These are phyloP conservation scores for Boletus reticuloceps DNA, from an alignment of 768 basidiomycete species.

Conservation along the genomic window DNA sequence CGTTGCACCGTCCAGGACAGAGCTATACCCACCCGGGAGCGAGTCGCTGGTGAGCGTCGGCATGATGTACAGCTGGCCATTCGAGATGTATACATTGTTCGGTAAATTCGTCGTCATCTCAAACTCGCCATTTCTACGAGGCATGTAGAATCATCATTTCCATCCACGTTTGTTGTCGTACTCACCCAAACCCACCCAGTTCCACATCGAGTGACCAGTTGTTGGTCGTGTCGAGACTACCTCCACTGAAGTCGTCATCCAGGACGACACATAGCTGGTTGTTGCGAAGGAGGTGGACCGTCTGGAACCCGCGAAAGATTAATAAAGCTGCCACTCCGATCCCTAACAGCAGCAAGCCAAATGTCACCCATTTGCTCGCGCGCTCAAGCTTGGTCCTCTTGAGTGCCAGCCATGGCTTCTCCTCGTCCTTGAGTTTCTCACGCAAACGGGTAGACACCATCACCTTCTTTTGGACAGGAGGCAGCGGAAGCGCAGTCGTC, in stretches of 20 bases:
- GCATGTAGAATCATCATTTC: constrained; percentile 6
- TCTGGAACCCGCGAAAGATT: constrained; percentile 43
- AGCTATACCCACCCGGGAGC: constrained; percentile 33
- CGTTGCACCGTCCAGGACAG: constrained; percentile 39
- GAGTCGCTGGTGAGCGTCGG: constrained; percentile 55
- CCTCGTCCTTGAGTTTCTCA: constrained; percentile 45
- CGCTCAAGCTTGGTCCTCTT: constrained; percentile 27
- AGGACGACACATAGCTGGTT: constrained; percentile 44
- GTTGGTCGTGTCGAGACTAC: constrained; percentile 39
- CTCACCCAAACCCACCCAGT: constrained; percentile 51
- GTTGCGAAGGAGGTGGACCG: constrained; percentile 36
- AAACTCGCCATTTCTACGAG: constrained; percentile 48
- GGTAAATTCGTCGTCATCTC: constrained; percentile 47
- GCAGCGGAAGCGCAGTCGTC: constrained; percentile 36
- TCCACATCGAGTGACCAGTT: constrained; percentile 50
- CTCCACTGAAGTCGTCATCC: constrained; percentile 45
- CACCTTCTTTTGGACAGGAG: constrained; percentile 37
- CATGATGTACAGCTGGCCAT: constrained; percentile 56
- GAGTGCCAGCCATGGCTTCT: constrained; percentile 48
- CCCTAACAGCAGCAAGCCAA: constrained; percentile 42
- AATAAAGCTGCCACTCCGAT: constrained; percentile 39
- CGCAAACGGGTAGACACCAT: constrained; percentile 48
- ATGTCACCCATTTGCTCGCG: constrained; percentile 49
- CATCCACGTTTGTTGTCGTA: background rate
- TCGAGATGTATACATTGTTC: constrained; percentile 43